phyloP scores from a whole-genome alignment of 345 rosid species.

The Populus ilicifolia region DNA sequence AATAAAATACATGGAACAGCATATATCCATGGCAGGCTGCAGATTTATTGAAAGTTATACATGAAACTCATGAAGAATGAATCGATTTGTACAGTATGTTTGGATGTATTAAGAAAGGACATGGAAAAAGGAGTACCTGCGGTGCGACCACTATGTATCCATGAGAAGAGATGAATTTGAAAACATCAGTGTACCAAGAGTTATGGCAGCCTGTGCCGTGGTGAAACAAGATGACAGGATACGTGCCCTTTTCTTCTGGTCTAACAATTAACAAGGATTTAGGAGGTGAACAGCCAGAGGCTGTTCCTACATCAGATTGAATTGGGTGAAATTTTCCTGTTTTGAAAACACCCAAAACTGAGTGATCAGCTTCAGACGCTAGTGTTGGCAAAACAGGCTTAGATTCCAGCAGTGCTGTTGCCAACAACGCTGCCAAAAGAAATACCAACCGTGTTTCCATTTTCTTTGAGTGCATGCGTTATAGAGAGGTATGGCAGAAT shows the following conservation, averaged over 20 bases:
- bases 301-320: background rate
- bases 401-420: background rate
- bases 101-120: background rate
- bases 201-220: slow-evolving; percentile 31
- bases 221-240: slow-evolving; percentile 34
- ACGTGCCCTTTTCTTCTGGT: slow-evolving; percentile 26
- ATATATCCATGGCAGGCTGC: no score
- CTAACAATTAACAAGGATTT: slow-evolving; percentile 26
- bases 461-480: no score
- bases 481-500: no score
- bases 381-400: background rate
- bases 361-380: background rate
- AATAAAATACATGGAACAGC: no score
- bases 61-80: no score
- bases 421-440: background rate
- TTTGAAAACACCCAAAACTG: background rate
- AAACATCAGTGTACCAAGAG: slow-evolving; percentile 28
- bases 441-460: no score
- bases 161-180: slow-evolving; percentile 35
- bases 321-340: background rate
- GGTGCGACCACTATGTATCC: slow-evolving; percentile 48
- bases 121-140: slow-evolving; percentile 26
- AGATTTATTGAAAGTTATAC: no score
- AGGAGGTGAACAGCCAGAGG: slow-evolving; percentile 18
- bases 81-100: no score